Conservation (phyloP, 345 rosid species). For the Carallia pectinifolia region DNA sequence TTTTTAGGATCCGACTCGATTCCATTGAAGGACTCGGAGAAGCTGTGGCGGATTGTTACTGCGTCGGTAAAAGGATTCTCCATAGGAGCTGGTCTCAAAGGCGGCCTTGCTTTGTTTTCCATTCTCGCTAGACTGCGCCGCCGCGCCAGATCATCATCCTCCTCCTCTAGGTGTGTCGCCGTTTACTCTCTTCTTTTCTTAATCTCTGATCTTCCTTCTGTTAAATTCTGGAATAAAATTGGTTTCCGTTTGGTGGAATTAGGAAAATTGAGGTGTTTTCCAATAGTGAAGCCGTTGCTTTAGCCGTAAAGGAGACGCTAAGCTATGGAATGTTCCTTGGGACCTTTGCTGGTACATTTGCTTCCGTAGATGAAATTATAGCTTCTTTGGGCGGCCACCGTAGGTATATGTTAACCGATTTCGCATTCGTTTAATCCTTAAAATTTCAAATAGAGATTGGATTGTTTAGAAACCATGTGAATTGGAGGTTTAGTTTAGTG, state of each 20-base stretch:
- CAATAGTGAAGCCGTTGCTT: slow-evolving; percentile 55
- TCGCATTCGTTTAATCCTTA: not conserved
- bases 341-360: slow-evolving; percentile 89
- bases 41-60: slow-evolving; percentile 55
- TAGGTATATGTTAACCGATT: slow-evolving; percentile 34
- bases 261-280: slow-evolving; percentile 64
- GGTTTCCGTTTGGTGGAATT: slow-evolving; percentile 6
- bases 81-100: slow-evolving; percentile 92
- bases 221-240: slow-evolving; percentile 8
- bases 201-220: not conserved
- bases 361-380: slow-evolving; percentile 73
- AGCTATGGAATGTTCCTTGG: slow-evolving; percentile 90
- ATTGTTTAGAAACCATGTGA: not conserved
- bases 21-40: slow-evolving; percentile 53
- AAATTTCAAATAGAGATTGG: too few relatives aligned
- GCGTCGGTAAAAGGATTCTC: slow-evolving; percentile 84
- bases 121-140: slow-evolving; percentile 68
- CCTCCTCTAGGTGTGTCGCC: slow-evolving; percentile 35
- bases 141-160: slow-evolving; percentile 47
- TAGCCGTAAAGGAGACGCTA: slow-evolving; percentile 80
- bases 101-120: slow-evolving; percentile 83
- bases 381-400: slow-evolving; percentile 70
- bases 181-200: not conserved
- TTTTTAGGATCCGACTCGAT: slow-evolving; percentile 24
- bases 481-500: slow-evolving; percentile 17